phyloP scores from a whole-genome alignment of 305 asterid species.

The Fraxinus ornus region DNA sequence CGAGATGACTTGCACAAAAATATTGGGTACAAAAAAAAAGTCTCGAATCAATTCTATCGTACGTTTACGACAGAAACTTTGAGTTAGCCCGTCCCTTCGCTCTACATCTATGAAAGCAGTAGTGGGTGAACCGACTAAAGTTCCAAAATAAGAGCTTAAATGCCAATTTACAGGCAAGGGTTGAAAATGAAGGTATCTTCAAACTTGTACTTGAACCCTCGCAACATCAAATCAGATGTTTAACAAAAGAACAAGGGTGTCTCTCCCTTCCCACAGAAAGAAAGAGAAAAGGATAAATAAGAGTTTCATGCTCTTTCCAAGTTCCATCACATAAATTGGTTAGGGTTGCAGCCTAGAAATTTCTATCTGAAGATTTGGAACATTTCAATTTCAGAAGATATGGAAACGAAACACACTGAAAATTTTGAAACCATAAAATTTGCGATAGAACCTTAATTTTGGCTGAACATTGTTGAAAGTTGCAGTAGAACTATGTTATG shows the following conservation, averaged over 20 bases:
- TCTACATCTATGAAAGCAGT: neutral
- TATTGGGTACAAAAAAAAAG: neutral
- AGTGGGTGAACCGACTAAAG: neutral
- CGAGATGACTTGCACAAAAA: neutral
- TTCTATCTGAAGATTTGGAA: neutral
- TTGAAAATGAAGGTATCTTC: neutral
- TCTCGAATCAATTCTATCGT: no score
- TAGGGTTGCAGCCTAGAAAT: neutral
- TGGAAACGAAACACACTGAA: neutral
- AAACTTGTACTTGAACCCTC: neutral
- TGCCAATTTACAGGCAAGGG: neutral
- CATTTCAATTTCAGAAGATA: neutral
- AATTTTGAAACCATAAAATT: neutral
- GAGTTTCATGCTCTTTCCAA: neutral
- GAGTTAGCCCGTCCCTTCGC: neutral
- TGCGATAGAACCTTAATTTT: neutral
- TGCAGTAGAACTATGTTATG: neutral
- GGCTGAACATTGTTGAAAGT: neutral
- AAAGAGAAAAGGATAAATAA: neutral
- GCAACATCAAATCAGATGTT: neutral
- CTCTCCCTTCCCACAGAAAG: neutral
- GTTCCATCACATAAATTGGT: neutral
- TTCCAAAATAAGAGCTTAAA: neutral
- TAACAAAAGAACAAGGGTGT: neutral
- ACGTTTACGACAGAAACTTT: neutral